Conservation (phyloP, 495 filamentous ascomycete genomes). For the Trichoderma reesei region DNA sequence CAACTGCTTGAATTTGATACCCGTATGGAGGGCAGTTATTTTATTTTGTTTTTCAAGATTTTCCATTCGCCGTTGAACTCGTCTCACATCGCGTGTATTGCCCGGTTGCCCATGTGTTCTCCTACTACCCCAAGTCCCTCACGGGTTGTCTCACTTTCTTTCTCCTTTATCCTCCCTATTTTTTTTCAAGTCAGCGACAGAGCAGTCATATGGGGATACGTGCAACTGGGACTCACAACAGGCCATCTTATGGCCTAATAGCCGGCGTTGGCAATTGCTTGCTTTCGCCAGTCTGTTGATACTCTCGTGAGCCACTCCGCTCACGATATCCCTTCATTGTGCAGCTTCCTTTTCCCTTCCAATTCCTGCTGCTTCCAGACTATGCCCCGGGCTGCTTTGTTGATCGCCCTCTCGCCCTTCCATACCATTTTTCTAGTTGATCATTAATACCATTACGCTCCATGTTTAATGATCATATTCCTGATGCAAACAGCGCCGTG, state of each 20-base stretch:
- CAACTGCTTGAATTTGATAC: background rate
- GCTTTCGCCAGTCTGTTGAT: background rate
- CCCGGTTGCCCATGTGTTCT: background rate
- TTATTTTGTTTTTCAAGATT: background rate
- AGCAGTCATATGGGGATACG: background rate
- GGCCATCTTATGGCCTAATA: background rate
- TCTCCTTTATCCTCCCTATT: background rate
- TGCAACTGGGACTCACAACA: no score
- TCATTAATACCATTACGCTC: no score
- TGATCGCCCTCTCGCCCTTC: no score
- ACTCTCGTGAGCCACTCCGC: background rate
- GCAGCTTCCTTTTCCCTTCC: no score
- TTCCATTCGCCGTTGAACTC: background rate
- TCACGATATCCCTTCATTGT: background rate
- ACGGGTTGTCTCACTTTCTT: background rate
- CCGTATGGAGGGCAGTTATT: background rate
- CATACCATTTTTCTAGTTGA: background rate
- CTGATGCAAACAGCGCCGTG: background rate
- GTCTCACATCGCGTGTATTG: background rate
- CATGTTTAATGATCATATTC: no score
- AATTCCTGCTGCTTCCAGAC: no score
- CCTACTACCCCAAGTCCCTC: no score
- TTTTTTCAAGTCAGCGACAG: background rate
- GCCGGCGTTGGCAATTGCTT: background rate
- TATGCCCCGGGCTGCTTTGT: no score